Evolutionary conservation across 768 basidiomycete species (phyloP).

Genomic region (Leccinum incarnatum): DNA sequence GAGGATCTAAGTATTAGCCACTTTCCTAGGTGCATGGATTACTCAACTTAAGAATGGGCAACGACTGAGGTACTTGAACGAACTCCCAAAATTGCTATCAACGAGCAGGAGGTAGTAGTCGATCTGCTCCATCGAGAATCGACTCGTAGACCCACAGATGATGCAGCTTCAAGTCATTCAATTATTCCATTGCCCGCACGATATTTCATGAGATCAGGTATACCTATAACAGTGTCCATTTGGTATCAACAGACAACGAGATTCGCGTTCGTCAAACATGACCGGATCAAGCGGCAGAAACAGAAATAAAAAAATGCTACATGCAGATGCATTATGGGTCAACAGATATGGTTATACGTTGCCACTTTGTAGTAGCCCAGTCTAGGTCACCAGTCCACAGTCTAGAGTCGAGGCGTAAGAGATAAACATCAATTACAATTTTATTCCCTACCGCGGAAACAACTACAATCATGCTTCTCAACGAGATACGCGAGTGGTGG

Average conservation of each 20-base stretch:
- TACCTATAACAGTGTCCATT: neutral
- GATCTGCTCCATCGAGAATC: neutral
- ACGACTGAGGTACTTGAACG: too few species aligned
- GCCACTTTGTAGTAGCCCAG: neutral
- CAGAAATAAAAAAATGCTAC: neutral
- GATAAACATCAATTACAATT: conserved; percentile 9
- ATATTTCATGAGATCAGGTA: neutral
- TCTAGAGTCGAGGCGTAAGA: conserved; percentile 10
- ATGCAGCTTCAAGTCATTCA: neutral
- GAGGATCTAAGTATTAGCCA: too few species aligned
- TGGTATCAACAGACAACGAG: neutral
- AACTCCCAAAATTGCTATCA: neutral
- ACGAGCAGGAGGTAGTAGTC: neutral
- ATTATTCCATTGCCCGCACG: neutral
- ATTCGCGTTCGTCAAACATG: neutral
- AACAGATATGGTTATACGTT: neutral
- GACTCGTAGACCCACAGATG: neutral
- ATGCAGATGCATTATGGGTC: neutral
- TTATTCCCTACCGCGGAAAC: conserved; percentile 7
- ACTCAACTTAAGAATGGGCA: too few species aligned
- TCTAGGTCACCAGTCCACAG: neutral
- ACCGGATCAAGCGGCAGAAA: neutral
- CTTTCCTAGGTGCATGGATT: too few species aligned
- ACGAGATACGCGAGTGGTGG: conserved; percentile 5
- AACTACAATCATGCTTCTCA: conserved; percentile 10